Conservation (phyloP, 2,329 filamentous ascomycete genomes). For the Magnaporthiopsis rhizophila region DNA sequence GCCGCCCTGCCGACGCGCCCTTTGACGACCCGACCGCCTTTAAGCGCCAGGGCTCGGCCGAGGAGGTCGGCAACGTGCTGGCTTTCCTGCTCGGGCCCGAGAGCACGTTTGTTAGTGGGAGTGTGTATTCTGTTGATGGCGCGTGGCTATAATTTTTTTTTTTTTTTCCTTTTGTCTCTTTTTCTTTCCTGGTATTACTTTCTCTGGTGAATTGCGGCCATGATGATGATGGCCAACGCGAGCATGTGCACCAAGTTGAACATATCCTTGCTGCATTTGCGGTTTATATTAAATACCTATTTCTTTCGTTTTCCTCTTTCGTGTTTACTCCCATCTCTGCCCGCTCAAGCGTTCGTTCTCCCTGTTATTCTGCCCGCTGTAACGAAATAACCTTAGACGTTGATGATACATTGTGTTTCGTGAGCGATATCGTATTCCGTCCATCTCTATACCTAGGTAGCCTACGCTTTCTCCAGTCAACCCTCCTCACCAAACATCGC, state of each 20-base stretch:
- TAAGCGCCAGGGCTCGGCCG: slow-evolving; percentile 35
- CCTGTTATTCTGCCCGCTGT: too few species aligned
- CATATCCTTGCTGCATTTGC: background rate
- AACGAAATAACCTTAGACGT: too few species aligned
- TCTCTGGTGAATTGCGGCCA: too few species aligned
- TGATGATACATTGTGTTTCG: too few species aligned
- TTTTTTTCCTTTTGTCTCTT: too few species aligned
- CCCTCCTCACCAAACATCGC: slow-evolving; percentile 73
- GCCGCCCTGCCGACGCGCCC: slow-evolving; percentile 27
- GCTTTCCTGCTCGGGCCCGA: slow-evolving; percentile 39
- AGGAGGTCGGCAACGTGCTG: slow-evolving; percentile 38
- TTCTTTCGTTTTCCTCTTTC: too few species aligned
- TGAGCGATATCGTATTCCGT: too few species aligned
- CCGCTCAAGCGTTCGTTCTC: too few species aligned
- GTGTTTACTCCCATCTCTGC: too few species aligned
- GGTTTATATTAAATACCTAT: background rate
- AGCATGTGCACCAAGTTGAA: background rate
- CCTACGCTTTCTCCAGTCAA: too few species aligned
- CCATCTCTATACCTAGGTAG: too few species aligned
- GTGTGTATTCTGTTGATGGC: slow-evolving; percentile 38
- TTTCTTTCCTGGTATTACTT: too few species aligned
- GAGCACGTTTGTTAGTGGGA: slow-evolving; percentile 37
- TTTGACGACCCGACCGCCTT: slow-evolving; percentile 35
- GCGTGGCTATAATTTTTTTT: slow-evolving; percentile 22
- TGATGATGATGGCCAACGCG: background rate